Conservation (phyloP, 2,329 filamentous ascomycete genomes). For the Aureobasidium sp. region DNA sequence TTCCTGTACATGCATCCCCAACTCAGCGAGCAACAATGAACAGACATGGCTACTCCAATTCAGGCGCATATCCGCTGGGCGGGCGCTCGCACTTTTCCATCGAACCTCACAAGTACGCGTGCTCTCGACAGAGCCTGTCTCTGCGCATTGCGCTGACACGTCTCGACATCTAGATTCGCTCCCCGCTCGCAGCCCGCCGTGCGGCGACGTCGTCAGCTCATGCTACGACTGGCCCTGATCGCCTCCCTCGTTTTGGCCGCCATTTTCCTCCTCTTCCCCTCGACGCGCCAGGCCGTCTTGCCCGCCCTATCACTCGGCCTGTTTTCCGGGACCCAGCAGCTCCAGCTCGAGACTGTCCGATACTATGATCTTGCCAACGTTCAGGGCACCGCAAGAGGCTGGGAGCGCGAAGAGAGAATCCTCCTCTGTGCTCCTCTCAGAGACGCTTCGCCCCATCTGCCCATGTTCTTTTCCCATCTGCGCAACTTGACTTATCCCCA, state of each 20-base stretch:
- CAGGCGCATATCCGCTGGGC: constrained; percentile 16
- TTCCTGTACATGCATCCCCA: constrained; percentile 11
- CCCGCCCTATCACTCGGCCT: constrained; percentile 59
- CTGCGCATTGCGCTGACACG: not conserved
- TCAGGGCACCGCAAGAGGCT: constrained; percentile 82
- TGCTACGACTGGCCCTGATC: constrained; percentile 56
- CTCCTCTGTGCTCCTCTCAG: constrained; percentile 87
- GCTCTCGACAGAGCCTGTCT: not conserved
- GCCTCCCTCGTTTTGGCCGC: constrained; percentile 50
- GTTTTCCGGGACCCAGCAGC: constrained; percentile 50
- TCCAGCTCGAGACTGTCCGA: constrained; percentile 85
- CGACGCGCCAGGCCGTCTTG: constrained; percentile 56
- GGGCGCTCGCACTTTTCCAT: constrained; percentile 16
- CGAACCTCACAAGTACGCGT: constrained; percentile 16
- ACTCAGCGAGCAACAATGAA: constrained; percentile 12
- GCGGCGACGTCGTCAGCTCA: constrained; percentile 62
- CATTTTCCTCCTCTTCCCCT: constrained; percentile 65
- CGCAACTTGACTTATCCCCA: constrained; percentile 96
- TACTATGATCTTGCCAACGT: constrained; percentile 94
- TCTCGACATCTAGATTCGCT: constrained; percentile 58
- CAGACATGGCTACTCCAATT: constrained; percentile 16
- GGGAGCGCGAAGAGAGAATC: constrained; percentile 94
- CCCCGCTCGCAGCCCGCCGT: constrained; percentile 67
- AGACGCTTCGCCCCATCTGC: constrained; percentile 82
- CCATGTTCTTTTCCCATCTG: constrained; percentile 98